Conservation (phyloP, 169 alveolate species). For the Plasmodium relictum region DNA sequence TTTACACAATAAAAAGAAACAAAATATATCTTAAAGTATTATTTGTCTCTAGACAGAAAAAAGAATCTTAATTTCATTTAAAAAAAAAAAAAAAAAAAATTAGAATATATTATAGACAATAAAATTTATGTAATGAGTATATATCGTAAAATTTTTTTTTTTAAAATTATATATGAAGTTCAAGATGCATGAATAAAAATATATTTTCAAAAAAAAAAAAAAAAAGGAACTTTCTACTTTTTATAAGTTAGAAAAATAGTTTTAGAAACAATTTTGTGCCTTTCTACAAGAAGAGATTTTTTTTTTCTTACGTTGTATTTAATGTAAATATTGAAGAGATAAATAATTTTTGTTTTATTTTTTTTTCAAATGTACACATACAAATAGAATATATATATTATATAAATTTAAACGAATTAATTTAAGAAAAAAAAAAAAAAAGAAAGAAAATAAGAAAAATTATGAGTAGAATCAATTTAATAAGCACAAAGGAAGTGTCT, state of each 20-base stretch:
- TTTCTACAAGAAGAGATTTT: too few species aligned
- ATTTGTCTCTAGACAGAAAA: constrained; percentile 34
- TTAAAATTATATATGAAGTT: too few species aligned
- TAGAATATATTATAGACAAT: background rate
- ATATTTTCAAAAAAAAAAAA: background rate
- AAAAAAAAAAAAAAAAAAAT: constrained; percentile 4
- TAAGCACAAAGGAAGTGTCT: constrained; percentile 71
- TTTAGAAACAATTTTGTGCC: too few species aligned
- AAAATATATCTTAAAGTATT: background rate
- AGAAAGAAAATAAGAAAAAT: constrained; percentile 11
- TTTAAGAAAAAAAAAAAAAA: background rate
- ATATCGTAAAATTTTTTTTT: background rate
- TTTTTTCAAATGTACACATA: too few species aligned
- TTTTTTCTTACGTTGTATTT: too few species aligned
- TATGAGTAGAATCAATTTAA: constrained; percentile 50
- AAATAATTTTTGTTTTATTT: too few species aligned
- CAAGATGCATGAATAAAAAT: too few species aligned
- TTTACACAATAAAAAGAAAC: too few species aligned
- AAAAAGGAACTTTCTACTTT: background rate
- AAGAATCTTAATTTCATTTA: background rate
- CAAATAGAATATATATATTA: background rate
- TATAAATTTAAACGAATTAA: background rate
- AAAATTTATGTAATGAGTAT: background rate
- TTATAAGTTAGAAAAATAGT: too few species aligned
- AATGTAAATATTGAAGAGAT: too few species aligned